Evolutionary conservation across 2,329 filamentous ascomycete genomes (phyloP).

Genomic region (Elsinoe perseae): DNA sequence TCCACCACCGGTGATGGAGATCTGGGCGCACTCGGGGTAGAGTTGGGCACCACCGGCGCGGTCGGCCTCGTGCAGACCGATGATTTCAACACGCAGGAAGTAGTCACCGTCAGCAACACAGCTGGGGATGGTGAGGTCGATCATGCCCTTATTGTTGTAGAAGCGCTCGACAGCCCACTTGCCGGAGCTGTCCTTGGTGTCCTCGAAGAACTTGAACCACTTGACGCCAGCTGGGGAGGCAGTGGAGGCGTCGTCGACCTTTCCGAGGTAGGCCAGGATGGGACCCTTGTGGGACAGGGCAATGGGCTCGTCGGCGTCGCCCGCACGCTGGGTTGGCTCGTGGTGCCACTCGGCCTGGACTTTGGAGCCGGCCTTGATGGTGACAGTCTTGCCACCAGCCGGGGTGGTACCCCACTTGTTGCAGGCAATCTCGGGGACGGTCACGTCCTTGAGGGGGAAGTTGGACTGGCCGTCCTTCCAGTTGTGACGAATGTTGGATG

Average conservation of each 20-base stretch:
- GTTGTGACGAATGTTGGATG: constrained; percentile 39
- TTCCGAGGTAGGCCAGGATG: constrained; percentile 17
- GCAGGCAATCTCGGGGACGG: constrained; percentile 6
- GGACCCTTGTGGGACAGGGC: constrained; percentile 15
- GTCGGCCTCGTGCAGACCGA: constrained; percentile 48
- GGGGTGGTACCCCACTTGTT: constrained; percentile 22
- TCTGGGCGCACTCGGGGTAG: constrained; percentile 31
- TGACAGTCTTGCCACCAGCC: background rate
- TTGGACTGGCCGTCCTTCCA: constrained; percentile 38
- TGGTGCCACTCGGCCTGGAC: constrained; percentile 16
- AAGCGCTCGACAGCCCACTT: constrained; percentile 42
- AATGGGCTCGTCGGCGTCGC: constrained; percentile 11
- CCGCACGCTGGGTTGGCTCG: constrained; percentile 10
- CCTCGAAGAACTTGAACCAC: constrained; percentile 50
- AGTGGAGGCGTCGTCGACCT: constrained; percentile 40
- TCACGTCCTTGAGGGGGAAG: constrained; percentile 44
- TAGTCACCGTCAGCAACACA: constrained; percentile 49
- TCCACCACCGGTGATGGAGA: constrained; percentile 20
- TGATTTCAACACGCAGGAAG: constrained; percentile 48
- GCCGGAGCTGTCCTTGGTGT: constrained; percentile 38
- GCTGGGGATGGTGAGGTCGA: constrained; percentile 39
- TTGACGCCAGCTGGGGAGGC: constrained; percentile 35
- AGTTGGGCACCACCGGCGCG: constrained; percentile 35
- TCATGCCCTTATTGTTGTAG: constrained; percentile 22
- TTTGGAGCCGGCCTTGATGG: constrained; percentile 29